Evolutionary conservation across 2,329 filamentous ascomycete genomes (phyloP).

Genomic region (Karstenula rhodostoma): DNA sequence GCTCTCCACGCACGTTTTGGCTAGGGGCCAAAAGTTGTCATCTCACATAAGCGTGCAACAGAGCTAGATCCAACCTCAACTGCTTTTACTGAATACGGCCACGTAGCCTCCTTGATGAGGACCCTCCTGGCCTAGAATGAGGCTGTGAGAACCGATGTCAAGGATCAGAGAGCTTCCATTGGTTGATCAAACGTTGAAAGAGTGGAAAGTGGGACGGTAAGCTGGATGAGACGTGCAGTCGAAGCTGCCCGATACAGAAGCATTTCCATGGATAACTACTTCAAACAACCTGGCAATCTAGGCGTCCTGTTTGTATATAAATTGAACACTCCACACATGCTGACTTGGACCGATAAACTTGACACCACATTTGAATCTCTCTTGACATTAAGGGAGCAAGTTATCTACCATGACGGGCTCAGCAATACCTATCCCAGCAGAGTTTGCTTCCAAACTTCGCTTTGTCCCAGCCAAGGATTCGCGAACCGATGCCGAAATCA

Average conservation of each 20-base stretch:
- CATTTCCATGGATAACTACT: too few relatives aligned
- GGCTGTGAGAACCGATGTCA: too few relatives aligned
- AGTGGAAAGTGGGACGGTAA: too few relatives aligned
- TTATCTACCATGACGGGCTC: not conserved
- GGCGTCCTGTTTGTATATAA: not conserved
- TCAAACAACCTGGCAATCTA: not conserved
- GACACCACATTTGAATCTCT: not conserved
- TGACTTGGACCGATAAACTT: not conserved
- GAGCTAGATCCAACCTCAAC: too few relatives aligned
- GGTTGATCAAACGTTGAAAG: too few relatives aligned
- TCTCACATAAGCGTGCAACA: not conserved
- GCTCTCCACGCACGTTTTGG: not conserved
- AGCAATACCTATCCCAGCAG: constrained; percentile 20
- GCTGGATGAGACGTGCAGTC: too few relatives aligned
- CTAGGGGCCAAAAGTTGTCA: not conserved
- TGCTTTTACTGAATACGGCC: too few relatives aligned
- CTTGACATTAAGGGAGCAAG: not conserved
- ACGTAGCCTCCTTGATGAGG: too few relatives aligned
- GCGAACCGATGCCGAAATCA: constrained; percentile 32
- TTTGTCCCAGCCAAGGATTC: constrained; percentile 26
- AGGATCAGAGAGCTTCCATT: too few relatives aligned
- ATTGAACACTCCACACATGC: not conserved
- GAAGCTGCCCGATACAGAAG: too few relatives aligned
- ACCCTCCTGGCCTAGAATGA: too few relatives aligned
- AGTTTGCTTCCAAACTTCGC: constrained; percentile 25